Conservation (phyloP, 192 early-diverging fungal species). For the Lobosporangium transversale region DNA sequence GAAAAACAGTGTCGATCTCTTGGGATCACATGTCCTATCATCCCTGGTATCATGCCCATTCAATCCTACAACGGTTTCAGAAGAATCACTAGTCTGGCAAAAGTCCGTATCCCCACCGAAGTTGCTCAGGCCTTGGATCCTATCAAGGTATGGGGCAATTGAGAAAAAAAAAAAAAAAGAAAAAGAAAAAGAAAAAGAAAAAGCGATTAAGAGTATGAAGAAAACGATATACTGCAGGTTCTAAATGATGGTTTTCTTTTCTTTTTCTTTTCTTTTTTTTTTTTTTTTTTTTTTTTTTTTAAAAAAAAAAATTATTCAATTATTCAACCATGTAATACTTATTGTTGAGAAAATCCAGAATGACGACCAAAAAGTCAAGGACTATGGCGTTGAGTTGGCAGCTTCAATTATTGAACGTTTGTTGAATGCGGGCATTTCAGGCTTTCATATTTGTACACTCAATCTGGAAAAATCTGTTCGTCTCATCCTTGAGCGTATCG, state of each 20-base stretch:
- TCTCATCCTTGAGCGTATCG: slow-evolving; percentile 77
- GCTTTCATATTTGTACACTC: slow-evolving; percentile 85
- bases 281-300: too few relatives aligned
- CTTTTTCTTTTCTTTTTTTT: too few relatives aligned
- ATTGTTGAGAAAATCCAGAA: neutral
- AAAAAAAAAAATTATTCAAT: too few relatives aligned
- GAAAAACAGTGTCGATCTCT: slow-evolving; percentile 63
- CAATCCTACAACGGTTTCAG: slow-evolving; percentile 83
- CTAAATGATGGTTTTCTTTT: too few relatives aligned
- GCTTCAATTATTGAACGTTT: slow-evolving; percentile 80
- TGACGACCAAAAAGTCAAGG: slow-evolving; percentile 88
- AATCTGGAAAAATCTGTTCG: slow-evolving; percentile 84
- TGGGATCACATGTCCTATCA: slow-evolving; percentile 68
- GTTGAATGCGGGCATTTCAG: slow-evolving; percentile 49
- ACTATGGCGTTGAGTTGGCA: slow-evolving; percentile 77
- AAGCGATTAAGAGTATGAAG: too few relatives aligned
- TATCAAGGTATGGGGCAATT: slow-evolving; percentile 78
- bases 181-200: neutral
- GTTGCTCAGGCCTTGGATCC: slow-evolving; percentile 73
- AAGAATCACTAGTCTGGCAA: slow-evolving; percentile 80
- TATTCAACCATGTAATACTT: too few relatives aligned
- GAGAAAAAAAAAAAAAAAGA: neutral
- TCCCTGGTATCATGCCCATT: slow-evolving; percentile 93
- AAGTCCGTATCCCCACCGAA: slow-evolving; percentile 71
- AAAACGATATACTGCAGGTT: too few relatives aligned